Evolutionary conservation across 106 monocot genomes (phyloP), one percentile per base, ranked within the genome.

Genomic region (Vanilla planifolia): DNA sequence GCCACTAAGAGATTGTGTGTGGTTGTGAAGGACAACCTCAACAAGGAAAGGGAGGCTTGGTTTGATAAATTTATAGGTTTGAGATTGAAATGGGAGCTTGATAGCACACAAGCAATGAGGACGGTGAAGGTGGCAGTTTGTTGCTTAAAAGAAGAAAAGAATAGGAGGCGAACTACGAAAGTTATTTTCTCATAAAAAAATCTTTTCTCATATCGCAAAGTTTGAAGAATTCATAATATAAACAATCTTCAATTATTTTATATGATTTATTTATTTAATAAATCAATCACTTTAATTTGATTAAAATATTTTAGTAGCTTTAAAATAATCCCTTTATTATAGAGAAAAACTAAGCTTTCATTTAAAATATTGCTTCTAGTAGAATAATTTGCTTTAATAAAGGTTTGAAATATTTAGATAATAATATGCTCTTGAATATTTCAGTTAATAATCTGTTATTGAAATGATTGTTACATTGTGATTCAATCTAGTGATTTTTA

Each of bases 61-160:
- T 1, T 51, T 1, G 37, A 23, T 32, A 16, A 25, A 6, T 41
- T 58, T 42, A 30, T 74, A 2, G 74, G 67, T 51, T 2, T 8
- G 10, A 67, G 67, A 55, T 56, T 78, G 62, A 51, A 68, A 23
- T 56, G 72, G 21, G 7, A 48, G 6, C 62, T 73, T 37, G 61
- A 72, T 32, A 20, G 13, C 14, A 62, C 21, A 3, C 58, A 78
- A 15, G 78, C 47, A 5, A 1, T 32, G 52, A 32, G 24, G 4
- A 46, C 67, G 60, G 22, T 78, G 40, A 35, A 68, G 30, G 13
- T 67, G 13, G 78, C 67, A 0, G 25, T 74, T 37, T 35, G 63
- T 43, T 69, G 73, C 60, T 20, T 73, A 48, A 55, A 63, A 43
- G 72, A 78, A 35, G 72, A 78, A 25, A 63, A 67, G 23, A 72